Base-by-base conservation (phyloP, 2,329 filamentous ascomycete genomes). In the Diplodia intermedia region DNA sequence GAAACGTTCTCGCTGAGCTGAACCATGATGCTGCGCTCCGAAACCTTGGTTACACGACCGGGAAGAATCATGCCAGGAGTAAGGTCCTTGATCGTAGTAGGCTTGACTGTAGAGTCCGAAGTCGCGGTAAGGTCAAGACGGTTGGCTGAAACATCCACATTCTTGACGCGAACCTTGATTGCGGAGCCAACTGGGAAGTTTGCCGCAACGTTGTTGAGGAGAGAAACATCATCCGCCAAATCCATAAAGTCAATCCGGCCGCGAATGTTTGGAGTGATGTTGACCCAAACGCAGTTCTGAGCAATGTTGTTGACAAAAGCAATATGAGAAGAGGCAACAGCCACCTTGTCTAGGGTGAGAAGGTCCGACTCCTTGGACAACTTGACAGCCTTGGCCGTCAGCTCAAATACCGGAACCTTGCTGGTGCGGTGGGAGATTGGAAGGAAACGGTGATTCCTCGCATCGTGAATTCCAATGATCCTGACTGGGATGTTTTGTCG, bases 181-280 rank as follows among this genome's bases (percentile, higher is more conserved):
- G 93, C 95, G 55, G 91, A 95, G n/a, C 95, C 95, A 49, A 97
- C 79, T 0, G 95, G 94, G 79, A 97, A 98, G 79, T 92, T 91
- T 70, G 87, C 86, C 57, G 89, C 85, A 3, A 97, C 81, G 73
- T 97, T 88, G 38, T 90, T 87, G 43, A 97, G 83, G 66, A 91
- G 85, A 8, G 93, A 91, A 56, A 97, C 82, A 77, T 98, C 93
- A 73, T 97, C 92, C 0, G 93, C 93, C 9, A 95, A 88, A 75
- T 98, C 94, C 78, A 95, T 88, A 70, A 91, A 86, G 66, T 89
- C 88, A 67, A 99, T 88, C 62, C 93, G 89, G 67, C 95, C 95
- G 69, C 94, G 90, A 18, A 99, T 89, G 65, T 90, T 92, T 7
- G 95, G 93, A 1, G 94, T 93, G 26, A 99, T 81, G 75, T 93